A percentile compares a stretch with the other conserved stretches of the same genome.
Conservation (phyloP, 2,329 filamentous ascomycete species). For the Escovopsis sp. region DNA sequence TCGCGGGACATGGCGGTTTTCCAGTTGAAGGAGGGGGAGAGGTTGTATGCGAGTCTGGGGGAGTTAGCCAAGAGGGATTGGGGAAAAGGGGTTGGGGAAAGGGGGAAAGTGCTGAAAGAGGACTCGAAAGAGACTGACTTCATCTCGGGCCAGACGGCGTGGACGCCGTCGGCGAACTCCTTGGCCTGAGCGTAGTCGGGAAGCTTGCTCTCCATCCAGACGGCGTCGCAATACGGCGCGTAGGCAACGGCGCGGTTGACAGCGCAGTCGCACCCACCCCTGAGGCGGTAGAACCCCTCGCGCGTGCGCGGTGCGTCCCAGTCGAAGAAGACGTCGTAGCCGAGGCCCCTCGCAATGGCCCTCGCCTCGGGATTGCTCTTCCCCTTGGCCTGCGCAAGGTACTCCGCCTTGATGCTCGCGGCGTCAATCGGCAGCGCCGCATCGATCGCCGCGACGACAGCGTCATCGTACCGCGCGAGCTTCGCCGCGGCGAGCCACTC, state of each 20-base stretch:
- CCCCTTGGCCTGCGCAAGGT: conserved; percentile 53
- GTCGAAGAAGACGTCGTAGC: conserved; percentile 75
- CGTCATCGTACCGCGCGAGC: conserved; percentile 81
- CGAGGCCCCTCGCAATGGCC: conserved; percentile 59
- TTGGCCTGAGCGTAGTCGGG: conserved; percentile 83
- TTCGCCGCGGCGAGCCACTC: conserved; percentile 64
- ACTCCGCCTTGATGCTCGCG: conserved; percentile 60
- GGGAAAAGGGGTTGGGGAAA: not conserved
- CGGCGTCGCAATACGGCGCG: conserved; percentile 83
- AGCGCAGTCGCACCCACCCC: conserved; percentile 81
- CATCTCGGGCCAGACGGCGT: conserved; percentile 88
- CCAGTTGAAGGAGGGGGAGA: conserved; percentile 99
- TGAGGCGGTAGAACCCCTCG: conserved; percentile 88
- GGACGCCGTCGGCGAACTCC: conserved; percentile 86
- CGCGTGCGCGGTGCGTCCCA: conserved; percentile 89
- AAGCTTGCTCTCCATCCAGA: conserved; percentile 99
- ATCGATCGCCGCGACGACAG: conserved; percentile 70
- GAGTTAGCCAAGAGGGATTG: conserved; percentile 6
- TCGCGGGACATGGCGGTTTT: conserved; percentile 83
- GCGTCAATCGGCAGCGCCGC: conserved; percentile 43
- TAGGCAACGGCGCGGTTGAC: conserved; percentile 84
- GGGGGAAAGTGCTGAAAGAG: too few species aligned
- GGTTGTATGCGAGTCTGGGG: conserved; percentile 80
- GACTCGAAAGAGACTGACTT: conserved; percentile 45
- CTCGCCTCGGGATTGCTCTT: conserved; percentile 77